A percentile compares a stretch with the other conserved stretches of the same genome.
These are phyloP conservation scores for Lumnitzera littorea DNA, from an alignment of 345 rosid genomes.

Conservation along the genomic window DNA sequence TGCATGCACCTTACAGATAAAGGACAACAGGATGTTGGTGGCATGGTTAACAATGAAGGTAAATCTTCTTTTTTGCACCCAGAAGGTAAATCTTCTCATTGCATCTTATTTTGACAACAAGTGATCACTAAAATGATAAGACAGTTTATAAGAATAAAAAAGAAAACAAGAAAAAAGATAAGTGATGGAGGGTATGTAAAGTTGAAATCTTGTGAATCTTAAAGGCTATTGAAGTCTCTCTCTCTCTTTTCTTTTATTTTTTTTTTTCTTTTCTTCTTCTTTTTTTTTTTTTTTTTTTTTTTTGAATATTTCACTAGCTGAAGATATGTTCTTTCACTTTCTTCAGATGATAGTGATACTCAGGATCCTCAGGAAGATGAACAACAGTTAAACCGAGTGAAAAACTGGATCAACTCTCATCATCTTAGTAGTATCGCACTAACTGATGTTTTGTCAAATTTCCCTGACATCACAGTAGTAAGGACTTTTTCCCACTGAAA, in stretches of 20 bases:
- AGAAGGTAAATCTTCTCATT: slow-evolving; percentile 39
- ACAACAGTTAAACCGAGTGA: slow-evolving; percentile 67
- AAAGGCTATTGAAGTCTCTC: not conserved
- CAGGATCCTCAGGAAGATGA: slow-evolving; percentile 84
- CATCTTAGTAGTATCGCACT: slow-evolving; percentile 51
- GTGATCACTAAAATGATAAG: too few species aligned
- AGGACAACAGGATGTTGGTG: slow-evolving; percentile 40
- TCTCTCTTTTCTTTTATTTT: too few species aligned
- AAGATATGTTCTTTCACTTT: slow-evolving; percentile 3
- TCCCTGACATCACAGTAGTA: slow-evolving; percentile 82
- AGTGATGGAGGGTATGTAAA: too few species aligned
- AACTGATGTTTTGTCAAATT: slow-evolving; percentile 69
- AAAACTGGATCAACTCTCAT: slow-evolving; percentile 58
- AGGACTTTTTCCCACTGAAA: not conserved
- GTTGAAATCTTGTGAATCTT: not conserved
- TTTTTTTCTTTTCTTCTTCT: too few species aligned
- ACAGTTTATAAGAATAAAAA: too few species aligned
- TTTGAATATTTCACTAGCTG: not conserved
- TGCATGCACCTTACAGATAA: slow-evolving; percentile 40
- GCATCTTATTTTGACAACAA: not conserved
- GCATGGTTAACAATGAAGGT: slow-evolving; percentile 60
- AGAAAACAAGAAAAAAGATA: too few species aligned
- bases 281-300: not conserved
- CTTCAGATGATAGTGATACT: slow-evolving; percentile 47
- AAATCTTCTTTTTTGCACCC: slow-evolving; percentile 1